Conservation (phyloP, 352 stramenopile genomes). For the Phytophthora crassamura region DNA sequence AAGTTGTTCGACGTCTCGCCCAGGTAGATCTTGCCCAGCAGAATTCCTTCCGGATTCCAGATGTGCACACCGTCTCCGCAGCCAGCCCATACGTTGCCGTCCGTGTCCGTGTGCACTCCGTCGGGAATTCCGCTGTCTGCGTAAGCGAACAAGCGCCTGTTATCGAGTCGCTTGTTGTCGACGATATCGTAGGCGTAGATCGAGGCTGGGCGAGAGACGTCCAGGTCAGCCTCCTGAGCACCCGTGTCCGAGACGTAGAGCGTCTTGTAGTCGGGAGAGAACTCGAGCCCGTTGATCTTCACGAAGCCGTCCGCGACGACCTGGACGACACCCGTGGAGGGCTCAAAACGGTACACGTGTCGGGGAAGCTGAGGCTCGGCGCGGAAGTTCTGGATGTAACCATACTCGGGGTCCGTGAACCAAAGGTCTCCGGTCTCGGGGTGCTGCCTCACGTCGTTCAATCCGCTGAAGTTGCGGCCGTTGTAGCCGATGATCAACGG, state of each 20-base stretch:
- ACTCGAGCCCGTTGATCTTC: constrained; percentile 27
- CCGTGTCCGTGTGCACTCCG: constrained; percentile 23
- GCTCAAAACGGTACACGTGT: constrained; percentile 33
- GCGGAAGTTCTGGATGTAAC: constrained; percentile 28
- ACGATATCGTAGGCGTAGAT: constrained; percentile 33
- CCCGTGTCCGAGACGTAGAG: constrained; percentile 28
- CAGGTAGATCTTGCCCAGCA: constrained; percentile 31
- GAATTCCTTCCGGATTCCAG: constrained; percentile 28
- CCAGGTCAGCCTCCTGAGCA: constrained; percentile 20
- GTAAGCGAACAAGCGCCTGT: constrained; percentile 23
- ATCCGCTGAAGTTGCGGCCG: constrained; percentile 27
- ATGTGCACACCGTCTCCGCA: constrained; percentile 29
- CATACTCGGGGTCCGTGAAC: constrained; percentile 27
- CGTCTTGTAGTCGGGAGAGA: constrained; percentile 34
- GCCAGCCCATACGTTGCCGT: constrained; percentile 27
- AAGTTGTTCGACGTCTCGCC: constrained; percentile 29
- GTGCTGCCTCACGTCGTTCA: constrained; percentile 33
- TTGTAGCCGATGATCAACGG: constrained; percentile 24
- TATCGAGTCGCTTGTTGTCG: constrained; percentile 21
- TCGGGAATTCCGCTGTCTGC: constrained; percentile 29
- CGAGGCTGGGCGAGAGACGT: constrained; percentile 19
- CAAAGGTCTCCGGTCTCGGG: constrained; percentile 27
- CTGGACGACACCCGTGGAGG: constrained; percentile 30
- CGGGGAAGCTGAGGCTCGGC: constrained; percentile 14
- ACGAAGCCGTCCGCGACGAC: constrained; percentile 21